phyloP scores from a whole-genome alignment of 495 filamentous ascomycete species.

The Neurospora sublineolata region DNA sequence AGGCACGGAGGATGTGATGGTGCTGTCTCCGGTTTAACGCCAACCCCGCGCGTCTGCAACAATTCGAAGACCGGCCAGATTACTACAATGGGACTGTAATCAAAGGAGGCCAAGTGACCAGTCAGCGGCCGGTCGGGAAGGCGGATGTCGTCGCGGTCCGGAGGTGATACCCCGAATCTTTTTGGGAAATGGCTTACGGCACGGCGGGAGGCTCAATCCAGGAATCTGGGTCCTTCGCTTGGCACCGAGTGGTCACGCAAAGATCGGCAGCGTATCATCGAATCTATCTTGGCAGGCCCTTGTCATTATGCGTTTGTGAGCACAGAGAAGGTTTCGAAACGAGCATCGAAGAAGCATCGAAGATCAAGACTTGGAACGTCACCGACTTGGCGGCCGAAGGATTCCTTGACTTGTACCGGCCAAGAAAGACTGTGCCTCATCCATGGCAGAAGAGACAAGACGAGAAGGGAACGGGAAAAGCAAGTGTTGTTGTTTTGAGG shows the following conservation, averaged over 20 bases:
- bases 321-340: neutral
- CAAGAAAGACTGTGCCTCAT: neutral
- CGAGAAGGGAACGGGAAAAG: neutral
- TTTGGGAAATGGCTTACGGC: conserved; percentile 21
- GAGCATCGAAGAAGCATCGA: neutral
- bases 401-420: neutral
- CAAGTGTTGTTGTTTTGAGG: neutral
- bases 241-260: neutral
- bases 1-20: neutral
- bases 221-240: conserved; percentile 8
- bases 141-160: conserved; percentile 5
- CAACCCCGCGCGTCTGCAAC: neutral
- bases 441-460: neutral
- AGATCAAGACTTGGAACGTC: neutral
- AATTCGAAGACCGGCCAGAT: neutral
- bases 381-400: neutral
- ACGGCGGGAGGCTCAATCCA: conserved; percentile 21
- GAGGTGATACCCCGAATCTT: conserved; percentile 14
- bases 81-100: neutral
- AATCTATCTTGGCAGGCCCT: neutral
- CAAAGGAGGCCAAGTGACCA: neutral
- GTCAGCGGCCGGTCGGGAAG: neutral
- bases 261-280: neutral
- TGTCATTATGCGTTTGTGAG: neutral
- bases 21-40: neutral